Base-by-base conservation (phyloP, 148 eudicot genomes). In the Chenopodium berlandieri region DNA sequence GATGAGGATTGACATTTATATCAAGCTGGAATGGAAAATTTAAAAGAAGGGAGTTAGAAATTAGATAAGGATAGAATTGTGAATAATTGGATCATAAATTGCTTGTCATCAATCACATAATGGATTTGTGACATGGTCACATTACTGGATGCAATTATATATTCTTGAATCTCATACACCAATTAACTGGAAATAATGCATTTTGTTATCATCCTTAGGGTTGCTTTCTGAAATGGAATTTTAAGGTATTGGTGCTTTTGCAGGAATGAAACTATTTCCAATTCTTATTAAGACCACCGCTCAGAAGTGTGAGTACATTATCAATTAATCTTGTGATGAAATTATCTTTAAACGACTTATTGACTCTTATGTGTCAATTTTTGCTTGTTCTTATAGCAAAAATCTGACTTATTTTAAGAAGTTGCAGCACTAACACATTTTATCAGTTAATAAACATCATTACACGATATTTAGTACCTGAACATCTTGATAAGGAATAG, bases 1-100 rank as follows among this genome's bases (percentile, higher is more conserved):
- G 97, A 87, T 91, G 97, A 82, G 96, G 93, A 32, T 90, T 93
- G 83, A 95, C 84, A 84, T 91, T 88, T 82, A 95, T 78, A 86
- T 92, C 98, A 73, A 95, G 90, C 97, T 95, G 84, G 75, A 56
- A 85, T 32, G 64, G 74, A 79, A 56, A 79, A 76, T 81, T 66
- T 22, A 44, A 68, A 27, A 83, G 63, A 50, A 74, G 37, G 46
- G 60, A 62, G 44, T 86, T 71, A 70, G 73, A 71, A 80, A 23
- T 46, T 32, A 69, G 25, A 64, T 37, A 79, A 74, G n/a, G 4
- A 31, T 48, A 20, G 46, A 50, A 30, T 31, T 14, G 6, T 56
- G 14, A 63, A 78, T 70, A 17, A 44, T 66, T 27, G 3, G 77
- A 48, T 70, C 68, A 73, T 17, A 31, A 9, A 62, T 31, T 25